Evolutionary conservation across 169 alveolate species (phyloP).

Genomic region (Theileria luwenshuni): DNA sequence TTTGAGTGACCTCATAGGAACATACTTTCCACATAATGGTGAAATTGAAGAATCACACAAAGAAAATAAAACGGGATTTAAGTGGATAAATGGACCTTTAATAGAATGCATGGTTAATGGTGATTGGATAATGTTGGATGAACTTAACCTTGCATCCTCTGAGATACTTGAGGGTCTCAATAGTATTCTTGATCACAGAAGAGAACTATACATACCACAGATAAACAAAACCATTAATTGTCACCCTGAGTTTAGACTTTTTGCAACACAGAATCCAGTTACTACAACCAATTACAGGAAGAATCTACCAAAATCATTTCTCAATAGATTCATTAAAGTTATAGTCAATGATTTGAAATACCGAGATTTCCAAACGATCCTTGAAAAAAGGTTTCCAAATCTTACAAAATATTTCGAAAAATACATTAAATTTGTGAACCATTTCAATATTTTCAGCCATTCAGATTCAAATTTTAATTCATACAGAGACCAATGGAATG

Average conservation of each 20-base stretch:
- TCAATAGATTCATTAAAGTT: slow-evolving; percentile 96
- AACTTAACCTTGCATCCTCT: slow-evolving; percentile 97
- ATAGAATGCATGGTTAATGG: slow-evolving; percentile 95
- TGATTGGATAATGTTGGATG: slow-evolving; percentile 98
- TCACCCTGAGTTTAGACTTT: slow-evolving; percentile 94
- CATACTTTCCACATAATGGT: slow-evolving; percentile 79
- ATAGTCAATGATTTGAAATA: slow-evolving; percentile 84
- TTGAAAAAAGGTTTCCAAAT: slow-evolving; percentile 74
- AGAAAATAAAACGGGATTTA: slow-evolving; percentile 58
- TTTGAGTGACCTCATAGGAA: slow-evolving; percentile 89
- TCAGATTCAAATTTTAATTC: too few species aligned
- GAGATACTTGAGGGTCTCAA: slow-evolving; percentile 97
- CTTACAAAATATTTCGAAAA: not conserved
- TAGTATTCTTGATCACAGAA: slow-evolving; percentile 97
- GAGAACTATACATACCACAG: slow-evolving; percentile 95
- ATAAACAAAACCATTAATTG: slow-evolving; percentile 89
- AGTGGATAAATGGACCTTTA: slow-evolving; percentile 98
- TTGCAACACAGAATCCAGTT: slow-evolving; percentile 98
- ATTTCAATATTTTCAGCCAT: too few species aligned
- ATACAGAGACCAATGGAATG: slow-evolving; percentile 73
- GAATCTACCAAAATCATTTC: slow-evolving; percentile 97
- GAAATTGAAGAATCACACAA: slow-evolving; percentile 3
- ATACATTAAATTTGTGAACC: not conserved
- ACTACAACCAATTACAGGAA: slow-evolving; percentile 97
- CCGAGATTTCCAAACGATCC: slow-evolving; percentile 84